A percentile compares a stretch with the other conserved stretches of the same genome.
phyloP scores from a whole-genome alignment of 139 green algal species.

The Auxenochlorella pyrenoidosa region DNA sequence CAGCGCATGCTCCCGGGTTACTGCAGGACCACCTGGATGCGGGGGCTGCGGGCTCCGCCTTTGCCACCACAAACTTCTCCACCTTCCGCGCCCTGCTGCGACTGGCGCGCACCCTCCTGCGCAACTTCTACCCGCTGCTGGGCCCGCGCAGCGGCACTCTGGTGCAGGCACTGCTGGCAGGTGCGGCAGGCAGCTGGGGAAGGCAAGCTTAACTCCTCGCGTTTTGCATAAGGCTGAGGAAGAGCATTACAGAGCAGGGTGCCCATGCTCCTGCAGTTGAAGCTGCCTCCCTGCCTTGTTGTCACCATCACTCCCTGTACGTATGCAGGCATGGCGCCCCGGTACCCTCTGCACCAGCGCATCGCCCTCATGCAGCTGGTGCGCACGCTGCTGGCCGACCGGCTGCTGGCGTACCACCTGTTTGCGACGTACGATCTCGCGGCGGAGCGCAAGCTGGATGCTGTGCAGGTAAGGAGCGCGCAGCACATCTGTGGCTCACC shows the following conservation, averaged over 20 bases:
- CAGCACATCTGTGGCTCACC: not conserved
- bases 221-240: too few species aligned
- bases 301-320: too few species aligned
- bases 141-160: slow-evolving; percentile 38
- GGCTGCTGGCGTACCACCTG: slow-evolving; percentile 57
- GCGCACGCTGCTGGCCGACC: slow-evolving; percentile 54
- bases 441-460: slow-evolving; percentile 55
- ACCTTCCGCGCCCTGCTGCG: slow-evolving; percentile 66
- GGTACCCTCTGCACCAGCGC: slow-evolving; percentile 50
- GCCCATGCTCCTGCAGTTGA: too few species aligned
- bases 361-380: slow-evolving; percentile 62
- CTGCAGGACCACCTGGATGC: slow-evolving; percentile 54
- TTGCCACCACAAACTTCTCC: slow-evolving; percentile 45
- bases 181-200: not conserved
- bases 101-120: slow-evolving; percentile 61
- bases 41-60: slow-evolving; percentile 49
- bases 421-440: slow-evolving; percentile 59
- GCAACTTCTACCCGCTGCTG: slow-evolving; percentile 51
- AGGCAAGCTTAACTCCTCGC: too few species aligned
- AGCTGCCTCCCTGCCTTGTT: too few species aligned
- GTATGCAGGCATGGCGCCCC: slow-evolving; percentile 6
- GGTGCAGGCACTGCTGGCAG: slow-evolving; percentile 65
- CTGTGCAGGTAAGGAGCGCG: slow-evolving; percentile 25
- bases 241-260: too few species aligned
- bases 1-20: not conserved